Base-by-base conservation (phyloP, 768 basidiomycete species). In the Pulveroboletus frians region DNA sequence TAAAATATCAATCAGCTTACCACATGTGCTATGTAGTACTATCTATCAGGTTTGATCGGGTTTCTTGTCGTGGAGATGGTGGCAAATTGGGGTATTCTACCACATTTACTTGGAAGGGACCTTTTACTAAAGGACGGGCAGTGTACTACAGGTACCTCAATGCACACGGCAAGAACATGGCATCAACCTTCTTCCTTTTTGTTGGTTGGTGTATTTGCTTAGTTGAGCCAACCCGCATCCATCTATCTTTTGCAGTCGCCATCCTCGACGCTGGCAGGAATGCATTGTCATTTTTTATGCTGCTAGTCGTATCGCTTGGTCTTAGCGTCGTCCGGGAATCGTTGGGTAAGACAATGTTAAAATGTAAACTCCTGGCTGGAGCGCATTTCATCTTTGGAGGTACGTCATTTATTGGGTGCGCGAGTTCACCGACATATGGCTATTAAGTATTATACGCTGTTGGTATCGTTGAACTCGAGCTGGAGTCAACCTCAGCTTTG, bases 91-190 rank as follows among this genome's bases (percentile, higher is more conserved):
- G 86, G 89, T 85, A 50, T 51, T 77, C 68, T 17, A 42, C 46
- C 15, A 29, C 8, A 32, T 39, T 15, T 15, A 5, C n/a, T 30
- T 29, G 21, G 10, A 47, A 21, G 26, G 21, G 10, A 20, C 60
- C 23, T 59, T 49, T 17, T 15, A 26, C 46, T 39, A 46, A 52
- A 10, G 8, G 14, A 9, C 31, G 45, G 36, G 37, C 60, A 86
- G 92, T 81, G 3, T 99, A 98, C 69, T 96, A 97, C 65, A 82
- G 92, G 47, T 97, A 92, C 66, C 81, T 97, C 54, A 98, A 98
- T 64, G 85, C 85, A 2, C 88, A 92, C 54, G 88, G 84, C 15
- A 83, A 74, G 57, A 78, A 82, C 36, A 74, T 82, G 3, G 75
- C 87, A 20, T 83, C 92, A 0, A 88, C 83, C 1, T 79, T 86